Conservation (phyloP, 2,329 filamentous ascomycete species). For the Aureobasidium sp. region DNA sequence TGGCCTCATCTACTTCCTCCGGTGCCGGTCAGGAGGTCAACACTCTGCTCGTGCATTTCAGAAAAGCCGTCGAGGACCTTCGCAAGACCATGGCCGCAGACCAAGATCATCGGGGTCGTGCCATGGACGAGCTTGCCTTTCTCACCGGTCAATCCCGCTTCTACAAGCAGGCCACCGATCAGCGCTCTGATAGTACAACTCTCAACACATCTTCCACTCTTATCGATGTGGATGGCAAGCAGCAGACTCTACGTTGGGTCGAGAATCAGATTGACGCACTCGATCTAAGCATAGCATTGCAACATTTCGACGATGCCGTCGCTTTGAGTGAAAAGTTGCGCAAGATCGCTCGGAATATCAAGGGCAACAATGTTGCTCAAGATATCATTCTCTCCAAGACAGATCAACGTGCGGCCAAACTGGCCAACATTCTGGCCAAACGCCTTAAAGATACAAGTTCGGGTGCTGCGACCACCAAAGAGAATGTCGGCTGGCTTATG, state of each 20-base stretch:
- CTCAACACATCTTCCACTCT: slow-evolving; percentile 50
- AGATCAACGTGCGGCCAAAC: slow-evolving; percentile 70
- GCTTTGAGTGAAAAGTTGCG: slow-evolving; percentile 78
- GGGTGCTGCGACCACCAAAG: slow-evolving; percentile 68
- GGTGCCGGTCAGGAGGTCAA: slow-evolving; percentile 68
- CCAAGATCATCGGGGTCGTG: slow-evolving; percentile 75
- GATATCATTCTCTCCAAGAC: slow-evolving; percentile 90
- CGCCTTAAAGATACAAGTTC: slow-evolving; percentile 72
- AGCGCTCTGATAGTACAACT: slow-evolving; percentile 29
- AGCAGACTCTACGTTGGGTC: slow-evolving; percentile 92
- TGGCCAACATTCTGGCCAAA: slow-evolving; percentile 69
- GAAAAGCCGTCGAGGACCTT: slow-evolving; percentile 87
- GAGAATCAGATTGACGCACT: slow-evolving; percentile 92
- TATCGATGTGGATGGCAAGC: slow-evolving; percentile 92
- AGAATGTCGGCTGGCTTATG: slow-evolving; percentile 76
- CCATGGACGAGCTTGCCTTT: slow-evolving; percentile 27
- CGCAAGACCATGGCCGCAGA: slow-evolving; percentile 80
- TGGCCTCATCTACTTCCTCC: slow-evolving; percentile 64
- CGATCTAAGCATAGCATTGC: slow-evolving; percentile 90
- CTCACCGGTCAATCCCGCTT: slow-evolving; percentile 38
- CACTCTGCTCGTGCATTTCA: slow-evolving; percentile 76
- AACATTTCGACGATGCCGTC: slow-evolving; percentile 80
- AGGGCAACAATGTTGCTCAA: slow-evolving; percentile 79
- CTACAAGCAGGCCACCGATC: slow-evolving; percentile 62
- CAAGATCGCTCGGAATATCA: slow-evolving; percentile 68